phyloP scores from a whole-genome alignment of 2,329 filamentous ascomycete species.

The Nectriaceae sp. region DNA sequence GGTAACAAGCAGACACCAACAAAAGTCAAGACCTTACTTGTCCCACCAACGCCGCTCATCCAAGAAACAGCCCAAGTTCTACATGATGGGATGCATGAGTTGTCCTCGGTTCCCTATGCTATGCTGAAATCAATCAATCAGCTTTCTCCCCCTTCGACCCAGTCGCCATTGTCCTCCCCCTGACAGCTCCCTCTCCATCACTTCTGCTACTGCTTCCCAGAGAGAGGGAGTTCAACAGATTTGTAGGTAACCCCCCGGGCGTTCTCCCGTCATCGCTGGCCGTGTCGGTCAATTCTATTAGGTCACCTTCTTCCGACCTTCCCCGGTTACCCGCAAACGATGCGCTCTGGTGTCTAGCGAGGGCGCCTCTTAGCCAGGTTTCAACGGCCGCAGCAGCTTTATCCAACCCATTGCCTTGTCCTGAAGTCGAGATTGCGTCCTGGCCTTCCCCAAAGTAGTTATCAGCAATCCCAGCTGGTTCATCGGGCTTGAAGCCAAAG shows the following conservation, averaged over 20 bases:
- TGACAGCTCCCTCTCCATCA: slow-evolving; percentile 39
- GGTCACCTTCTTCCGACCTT: slow-evolving; percentile 52
- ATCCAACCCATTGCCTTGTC: slow-evolving; percentile 64
- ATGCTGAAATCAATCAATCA: slow-evolving; percentile 33
- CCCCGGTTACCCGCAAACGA: slow-evolving; percentile 44
- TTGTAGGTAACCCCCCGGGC: slow-evolving; percentile 22
- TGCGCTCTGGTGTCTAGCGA: slow-evolving; percentile 61
- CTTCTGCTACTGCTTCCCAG: slow-evolving; percentile 41
- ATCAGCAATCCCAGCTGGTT: slow-evolving; percentile 50
- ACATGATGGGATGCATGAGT: not conserved
- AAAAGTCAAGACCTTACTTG: slow-evolving; percentile 10
- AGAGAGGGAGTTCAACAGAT: slow-evolving; percentile 34
- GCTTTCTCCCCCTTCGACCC: slow-evolving; percentile 48
- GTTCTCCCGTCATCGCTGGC: slow-evolving; percentile 55
- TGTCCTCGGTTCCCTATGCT: not conserved
- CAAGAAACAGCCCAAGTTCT: not conserved
- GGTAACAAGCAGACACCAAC: slow-evolving; percentile 18
- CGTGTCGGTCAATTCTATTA: slow-evolving; percentile 72
- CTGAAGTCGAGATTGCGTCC: slow-evolving; percentile 41
- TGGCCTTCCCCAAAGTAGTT: slow-evolving; percentile 52
- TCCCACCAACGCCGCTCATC: slow-evolving; percentile 7
- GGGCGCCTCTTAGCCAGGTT: slow-evolving; percentile 85
- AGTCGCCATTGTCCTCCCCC: slow-evolving; percentile 37
- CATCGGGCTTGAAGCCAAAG: slow-evolving; percentile 51
- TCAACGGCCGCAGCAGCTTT: slow-evolving; percentile 87